A percentile compares a stretch with the other conserved stretches of the same genome.
phyloP scores from a whole-genome alignment of 805 yeast species.

The Trichomonascus vanleenenianus region DNA sequence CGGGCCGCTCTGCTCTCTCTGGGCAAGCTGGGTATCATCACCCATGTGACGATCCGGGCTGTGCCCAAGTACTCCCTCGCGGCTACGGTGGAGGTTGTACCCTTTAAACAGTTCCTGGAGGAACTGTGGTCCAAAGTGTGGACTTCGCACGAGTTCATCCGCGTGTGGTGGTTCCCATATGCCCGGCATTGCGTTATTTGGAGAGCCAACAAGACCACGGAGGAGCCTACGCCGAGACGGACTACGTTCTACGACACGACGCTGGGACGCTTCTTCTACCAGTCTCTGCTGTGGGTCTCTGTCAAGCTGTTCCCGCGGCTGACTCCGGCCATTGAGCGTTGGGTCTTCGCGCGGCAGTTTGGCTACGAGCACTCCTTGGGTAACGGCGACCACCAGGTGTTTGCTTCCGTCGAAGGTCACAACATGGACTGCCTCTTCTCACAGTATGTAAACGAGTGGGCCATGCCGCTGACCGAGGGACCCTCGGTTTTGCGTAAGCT shows the following conservation, averaged over 20 bases:
- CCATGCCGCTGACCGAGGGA: slow-evolving; percentile 79
- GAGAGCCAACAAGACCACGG: slow-evolving; percentile 76
- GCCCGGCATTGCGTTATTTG: slow-evolving; percentile 77
- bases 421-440: slow-evolving; percentile 94
- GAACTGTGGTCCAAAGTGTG: slow-evolving; percentile 67
- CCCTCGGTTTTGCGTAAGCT: slow-evolving; percentile 50
- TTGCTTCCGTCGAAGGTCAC: slow-evolving; percentile 75
- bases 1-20: slow-evolving; percentile 76
- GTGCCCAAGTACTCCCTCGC: slow-evolving; percentile 78
- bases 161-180: slow-evolving; percentile 98
- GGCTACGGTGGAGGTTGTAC: slow-evolving; percentile 73
- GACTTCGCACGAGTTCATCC: slow-evolving; percentile 82
- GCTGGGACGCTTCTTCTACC: slow-evolving; percentile 73
- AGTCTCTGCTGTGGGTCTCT: slow-evolving; percentile 68
- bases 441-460: slow-evolving; percentile 96
- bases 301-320: slow-evolving; percentile 64
- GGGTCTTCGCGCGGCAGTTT: slow-evolving; percentile 79
- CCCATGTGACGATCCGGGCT: slow-evolving; percentile 74
- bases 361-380: slow-evolving; percentile 42
- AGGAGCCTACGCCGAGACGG: slow-evolving; percentile 52
- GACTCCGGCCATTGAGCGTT: slow-evolving; percentile 79
- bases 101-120: slow-evolving; percentile 63
- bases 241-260: slow-evolving; percentile 80
- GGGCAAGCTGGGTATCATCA: slow-evolving; percentile 88
- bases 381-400: slow-evolving; percentile 58